Conservation (phyloP, 2,329 filamentous ascomycete species). For the Knoxdaviesia proteae region DNA sequence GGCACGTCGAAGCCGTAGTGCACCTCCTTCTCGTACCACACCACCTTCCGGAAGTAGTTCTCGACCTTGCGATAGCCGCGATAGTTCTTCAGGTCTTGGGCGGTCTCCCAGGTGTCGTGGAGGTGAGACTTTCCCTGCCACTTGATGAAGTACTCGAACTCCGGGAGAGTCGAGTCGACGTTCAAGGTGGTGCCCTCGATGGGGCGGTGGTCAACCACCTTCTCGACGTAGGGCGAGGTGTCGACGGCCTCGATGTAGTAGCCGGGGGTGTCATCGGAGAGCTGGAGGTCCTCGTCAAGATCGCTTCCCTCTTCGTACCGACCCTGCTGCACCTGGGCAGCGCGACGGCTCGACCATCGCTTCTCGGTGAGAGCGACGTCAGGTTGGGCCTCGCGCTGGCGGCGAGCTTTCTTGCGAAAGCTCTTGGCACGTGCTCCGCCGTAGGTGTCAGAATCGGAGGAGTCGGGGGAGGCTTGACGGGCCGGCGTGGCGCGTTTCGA, state of each 20-base stretch:
- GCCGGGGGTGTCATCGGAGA: slow-evolving; percentile 32
- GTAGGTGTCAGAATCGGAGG: slow-evolving; percentile 58
- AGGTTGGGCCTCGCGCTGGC: slow-evolving; percentile 46
- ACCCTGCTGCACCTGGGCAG: slow-evolving; percentile 46
- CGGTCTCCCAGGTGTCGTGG: slow-evolving; percentile 86
- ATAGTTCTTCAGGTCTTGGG: slow-evolving; percentile 50
- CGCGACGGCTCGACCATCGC: slow-evolving; percentile 75
- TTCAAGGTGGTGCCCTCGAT: slow-evolving; percentile 44
- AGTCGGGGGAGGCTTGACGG: slow-evolving; percentile 37
- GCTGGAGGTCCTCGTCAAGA: slow-evolving; percentile 42
- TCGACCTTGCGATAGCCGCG: slow-evolving; percentile 78
- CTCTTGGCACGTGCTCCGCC: slow-evolving; percentile 53
- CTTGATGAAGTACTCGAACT: slow-evolving; percentile 87
- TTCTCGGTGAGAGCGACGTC: slow-evolving; percentile 55
- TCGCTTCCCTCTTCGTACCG: slow-evolving; percentile 47
- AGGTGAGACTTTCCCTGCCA: slow-evolving; percentile 93
- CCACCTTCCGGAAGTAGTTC: slow-evolving; percentile 77
- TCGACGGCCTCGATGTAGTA: slow-evolving; percentile 57
- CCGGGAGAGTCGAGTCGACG: slow-evolving; percentile 39
- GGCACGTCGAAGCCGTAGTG: slow-evolving; percentile 55
- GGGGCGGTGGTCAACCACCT: slow-evolving; percentile 69
- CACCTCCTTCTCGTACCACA: slow-evolving; percentile 62
- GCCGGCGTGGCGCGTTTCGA: slow-evolving; percentile 38
- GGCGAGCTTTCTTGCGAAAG: slow-evolving; percentile 56
- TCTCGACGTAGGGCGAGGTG: slow-evolving; percentile 69